phyloP scores from a whole-genome alignment of 768 basidiomycete genomes.

The Saitozyma sp. region DNA sequence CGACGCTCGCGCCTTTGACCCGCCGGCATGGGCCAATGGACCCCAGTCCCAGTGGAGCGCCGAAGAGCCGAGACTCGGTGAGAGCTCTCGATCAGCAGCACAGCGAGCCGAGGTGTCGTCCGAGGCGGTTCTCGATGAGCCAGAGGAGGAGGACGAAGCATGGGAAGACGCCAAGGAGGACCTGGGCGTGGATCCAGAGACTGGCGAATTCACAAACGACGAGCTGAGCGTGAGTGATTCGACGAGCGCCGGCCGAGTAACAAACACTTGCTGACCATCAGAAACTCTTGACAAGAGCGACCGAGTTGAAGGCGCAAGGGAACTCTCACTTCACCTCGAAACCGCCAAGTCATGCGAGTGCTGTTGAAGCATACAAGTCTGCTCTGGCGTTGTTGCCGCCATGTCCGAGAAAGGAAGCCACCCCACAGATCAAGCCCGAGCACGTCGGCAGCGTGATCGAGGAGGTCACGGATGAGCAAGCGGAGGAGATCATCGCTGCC shows the following conservation, averaged over 20 bases:
- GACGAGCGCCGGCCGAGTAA: not conserved
- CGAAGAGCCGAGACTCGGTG: conserved; percentile 2
- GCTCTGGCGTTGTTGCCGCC: conserved; percentile 68
- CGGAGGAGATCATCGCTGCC: conserved; percentile 21
- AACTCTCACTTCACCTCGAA: conserved; percentile 67
- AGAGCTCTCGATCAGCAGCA: not conserved
- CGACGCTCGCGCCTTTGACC: conserved; percentile 9
- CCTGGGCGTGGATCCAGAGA: conserved; percentile 15
- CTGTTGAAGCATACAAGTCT: conserved; percentile 67
- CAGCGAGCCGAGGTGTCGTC: too few relatives aligned
- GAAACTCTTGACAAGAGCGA: conserved; percentile 60
- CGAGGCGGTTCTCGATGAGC: not conserved
- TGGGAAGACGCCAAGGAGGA: conserved; percentile 33
- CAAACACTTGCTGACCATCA: conserved; percentile 27
- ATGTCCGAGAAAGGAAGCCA: conserved; percentile 12
- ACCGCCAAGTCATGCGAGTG: conserved; percentile 65
- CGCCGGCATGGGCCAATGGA: conserved; percentile 15
- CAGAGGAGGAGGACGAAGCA: conserved; percentile 17
- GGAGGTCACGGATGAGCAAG: conserved; percentile 50
- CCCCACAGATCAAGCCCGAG: conserved; percentile 1
- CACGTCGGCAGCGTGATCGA: conserved; percentile 23
- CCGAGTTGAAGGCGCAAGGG: conserved; percentile 70
- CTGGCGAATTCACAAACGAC: conserved; percentile 19
- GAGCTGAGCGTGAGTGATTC: not conserved
- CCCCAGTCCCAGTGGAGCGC: conserved; percentile 4